Evolutionary conservation across 768 basidiomycete species (phyloP), one percentile per base, ranked within the genome.

Genomic region (Kwoniella mangroviensis): DNA sequence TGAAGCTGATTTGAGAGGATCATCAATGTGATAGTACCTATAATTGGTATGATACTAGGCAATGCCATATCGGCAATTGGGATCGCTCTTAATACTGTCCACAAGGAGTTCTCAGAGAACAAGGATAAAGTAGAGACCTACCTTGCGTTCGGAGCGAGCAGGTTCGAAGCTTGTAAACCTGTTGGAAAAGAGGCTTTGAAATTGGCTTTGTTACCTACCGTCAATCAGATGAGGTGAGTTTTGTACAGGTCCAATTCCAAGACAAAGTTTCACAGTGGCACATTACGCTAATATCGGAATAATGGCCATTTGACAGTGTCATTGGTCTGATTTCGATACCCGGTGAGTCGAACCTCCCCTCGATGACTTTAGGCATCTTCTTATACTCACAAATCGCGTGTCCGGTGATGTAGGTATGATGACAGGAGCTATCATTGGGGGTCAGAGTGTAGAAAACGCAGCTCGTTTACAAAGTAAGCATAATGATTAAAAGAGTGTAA

Each of bases 341-440:
- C 45, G 81, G 81, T 76, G 57, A 55, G 74, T 63, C 52, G 13
- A 12, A 11, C 43, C 2, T 0, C 10, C 9, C 0, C 4, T 3
- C 19, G 3, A 12, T 9, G 4, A 51, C 43, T 56, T 28, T 19
- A 15, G 52, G 45, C 22, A 9, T 28, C 57, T 17, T 15, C 45
- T 0, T 49, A 6, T 57, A 34, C 28, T 60, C 45, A 73, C 41
- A 54, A 10, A 49, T 49, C 45, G 4, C 10, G 5, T 19, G 11
- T n/a, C n/a, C 9, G n/a, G 21, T 19, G n/a, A 26, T 28, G 21
- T 57, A 75, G 92, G 92, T 3, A 93, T 92, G 92, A 93, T 94
- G 91, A 92, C 91, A 0, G 93, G 93, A 73, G 92, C 93, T 4
- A 90, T 95, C 70, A 88, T 94, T 13, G 94, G 92, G 13, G 93